phyloP scores from a whole-genome alignment of 2,329 filamentous ascomycete genomes.

The Aspergillus pseudonomiae region DNA sequence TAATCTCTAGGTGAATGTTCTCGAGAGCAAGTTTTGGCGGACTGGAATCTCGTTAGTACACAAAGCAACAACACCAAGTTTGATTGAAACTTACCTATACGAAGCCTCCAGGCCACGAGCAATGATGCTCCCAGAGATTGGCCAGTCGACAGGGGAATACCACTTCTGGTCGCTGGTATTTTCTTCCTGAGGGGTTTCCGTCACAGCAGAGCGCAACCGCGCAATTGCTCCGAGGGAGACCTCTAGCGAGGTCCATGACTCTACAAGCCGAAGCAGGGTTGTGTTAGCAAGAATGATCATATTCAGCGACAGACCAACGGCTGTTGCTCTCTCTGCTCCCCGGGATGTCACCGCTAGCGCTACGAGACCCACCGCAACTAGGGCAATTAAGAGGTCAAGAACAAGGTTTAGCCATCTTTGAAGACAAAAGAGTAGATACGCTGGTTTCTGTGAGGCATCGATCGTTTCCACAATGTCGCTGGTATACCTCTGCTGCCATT shows the following conservation, averaged over 20 bases:
- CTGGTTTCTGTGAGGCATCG: constrained; percentile 23
- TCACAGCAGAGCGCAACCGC: background rate
- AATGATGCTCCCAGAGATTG: background rate
- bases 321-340: constrained; percentile 40
- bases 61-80: background rate
- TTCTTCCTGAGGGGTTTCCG: background rate
- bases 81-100: background rate
- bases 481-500: constrained; percentile 8
- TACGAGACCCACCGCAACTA: constrained; percentile 12
- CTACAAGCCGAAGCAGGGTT: constrained; percentile 46
- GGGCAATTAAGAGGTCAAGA: constrained; percentile 21
- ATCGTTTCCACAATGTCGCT: constrained; percentile 5
- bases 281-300: constrained; percentile 52
- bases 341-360: constrained; percentile 16
- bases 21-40: background rate
- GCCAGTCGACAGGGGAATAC: too few relatives aligned
- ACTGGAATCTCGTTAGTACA: background rate
- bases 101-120: background rate
- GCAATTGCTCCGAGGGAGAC: constrained; percentile 56
- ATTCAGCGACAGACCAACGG: constrained; percentile 50
- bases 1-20: background rate
- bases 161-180: background rate
- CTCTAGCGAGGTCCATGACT: constrained; percentile 56
- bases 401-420: constrained; percentile 27
- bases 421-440: constrained; percentile 25